These are phyloP conservation scores for Boechera stricta DNA, from an alignment of 345 rosid species.

Conservation along the genomic window DNA sequence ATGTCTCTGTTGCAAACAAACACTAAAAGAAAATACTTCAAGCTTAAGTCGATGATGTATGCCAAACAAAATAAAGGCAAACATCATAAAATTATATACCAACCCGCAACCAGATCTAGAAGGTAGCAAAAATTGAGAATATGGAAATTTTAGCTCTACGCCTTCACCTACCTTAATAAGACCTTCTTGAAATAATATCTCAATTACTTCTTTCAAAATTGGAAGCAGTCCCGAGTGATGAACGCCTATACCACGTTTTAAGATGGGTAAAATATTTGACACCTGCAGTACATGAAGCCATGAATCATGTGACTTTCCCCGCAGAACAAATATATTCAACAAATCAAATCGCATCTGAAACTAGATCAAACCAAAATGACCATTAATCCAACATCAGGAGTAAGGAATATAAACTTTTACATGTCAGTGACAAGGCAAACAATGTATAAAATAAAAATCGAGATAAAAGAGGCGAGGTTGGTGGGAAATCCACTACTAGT, in stretches of 20 bases:
- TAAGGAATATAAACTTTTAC: conserved; percentile 6
- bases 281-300: conserved; percentile 59
- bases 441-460: not conserved
- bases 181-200: conserved; percentile 99
- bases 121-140: conserved; percentile 18
- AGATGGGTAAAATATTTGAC: conserved; percentile 87
- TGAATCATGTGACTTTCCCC: conserved; percentile 27
- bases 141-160: conserved; percentile 25
- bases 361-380: conserved; percentile 15
- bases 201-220: conserved; percentile 95
- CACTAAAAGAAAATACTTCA: conserved; percentile 60
- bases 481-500: not conserved
- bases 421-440: conserved; percentile 13
- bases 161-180: conserved; percentile 70
- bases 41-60: conserved; percentile 25
- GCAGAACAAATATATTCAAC: conserved; percentile 4
- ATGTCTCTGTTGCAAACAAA: conserved; percentile 99
- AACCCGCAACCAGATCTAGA: not conserved
- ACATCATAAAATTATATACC: conserved; percentile 6
- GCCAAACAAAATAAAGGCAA: conserved; percentile 15
- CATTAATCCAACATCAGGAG: conserved; percentile 5
- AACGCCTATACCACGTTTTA: conserved; percentile 98
- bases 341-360: conserved; percentile 19
- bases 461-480: not conserved
- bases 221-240: conserved; percentile 99